These are phyloP conservation scores for Quambalaria eucalypti DNA, from an alignment of 1,284 basidiomycete species.

Conservation along the genomic window DNA sequence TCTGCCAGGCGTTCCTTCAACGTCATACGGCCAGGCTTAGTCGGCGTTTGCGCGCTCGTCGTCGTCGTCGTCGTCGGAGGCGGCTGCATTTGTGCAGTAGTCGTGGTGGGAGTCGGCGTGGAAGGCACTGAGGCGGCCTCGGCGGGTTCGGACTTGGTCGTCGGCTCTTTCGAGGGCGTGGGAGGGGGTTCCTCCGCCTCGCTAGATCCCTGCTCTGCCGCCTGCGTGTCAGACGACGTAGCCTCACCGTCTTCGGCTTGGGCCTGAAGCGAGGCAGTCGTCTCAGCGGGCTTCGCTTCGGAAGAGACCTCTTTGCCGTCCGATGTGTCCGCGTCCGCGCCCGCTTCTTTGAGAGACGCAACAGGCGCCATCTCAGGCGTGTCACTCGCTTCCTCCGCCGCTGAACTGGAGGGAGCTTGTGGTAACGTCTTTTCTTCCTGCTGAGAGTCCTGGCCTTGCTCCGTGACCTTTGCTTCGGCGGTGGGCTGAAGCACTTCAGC, in stretches of 20 bases:
- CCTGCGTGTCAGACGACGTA: too few species aligned
- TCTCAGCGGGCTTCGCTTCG: not conserved
- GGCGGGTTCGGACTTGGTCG: too few species aligned
- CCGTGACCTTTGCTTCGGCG: not conserved
- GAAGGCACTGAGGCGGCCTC: not conserved
- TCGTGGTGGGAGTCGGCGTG: not conserved
- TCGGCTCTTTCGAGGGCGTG: too few species aligned
- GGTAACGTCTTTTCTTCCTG: not conserved
- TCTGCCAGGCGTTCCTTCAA: constrained; percentile 28
- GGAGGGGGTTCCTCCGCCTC: too few species aligned
- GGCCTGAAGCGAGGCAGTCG: not conserved
- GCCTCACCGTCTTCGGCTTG: too few species aligned
- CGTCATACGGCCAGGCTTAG: constrained; percentile 20
- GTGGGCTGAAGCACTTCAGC: not conserved
- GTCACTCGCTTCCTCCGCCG: not conserved
- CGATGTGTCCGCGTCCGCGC: not conserved
- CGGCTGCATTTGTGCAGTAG: not conserved
- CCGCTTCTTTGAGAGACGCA: not conserved
- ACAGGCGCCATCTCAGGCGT: not conserved
- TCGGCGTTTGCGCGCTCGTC: constrained; percentile 13
- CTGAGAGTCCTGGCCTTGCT: not conserved
- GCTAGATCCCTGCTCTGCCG: too few species aligned
- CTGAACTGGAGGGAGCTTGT: not conserved
- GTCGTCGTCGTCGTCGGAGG: constrained; percentile 10
- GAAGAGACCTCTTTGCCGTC: too few species aligned